Evolutionary conservation across 306 rosid genomes (phyloP), one percentile per base, ranked within the genome.

Genomic region (Abrus pulchellus): DNA sequence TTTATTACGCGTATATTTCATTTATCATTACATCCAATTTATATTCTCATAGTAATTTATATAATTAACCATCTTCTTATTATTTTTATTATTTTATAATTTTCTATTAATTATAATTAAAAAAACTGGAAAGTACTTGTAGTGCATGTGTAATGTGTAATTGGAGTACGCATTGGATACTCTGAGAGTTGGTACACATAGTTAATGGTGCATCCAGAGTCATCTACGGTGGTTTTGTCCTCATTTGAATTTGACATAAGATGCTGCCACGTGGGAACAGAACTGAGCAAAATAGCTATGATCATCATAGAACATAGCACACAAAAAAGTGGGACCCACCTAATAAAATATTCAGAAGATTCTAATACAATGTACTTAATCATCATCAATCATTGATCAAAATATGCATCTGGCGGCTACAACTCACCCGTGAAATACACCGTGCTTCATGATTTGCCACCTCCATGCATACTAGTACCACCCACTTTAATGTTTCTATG

Each of bases 161-260:
- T 4, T 36, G 2, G 49, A 40, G 69, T 5, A 29, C 3, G 82
- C 90, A 84, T 90, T 40, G 89, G 93, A 90, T 90, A 43, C 90
- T 66, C 86, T 84, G 86, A 41, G 28, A 40, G 79, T 36, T 27
- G 76, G 81, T 60, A 70, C 55, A 74, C 47, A 32, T 6, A 34
- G 79, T 28, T 50, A 75, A 64, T 66, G 72, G 72, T 65, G 81
- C 74, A 36, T 59, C 59, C 83, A 45, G 54, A 13, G 29, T 66
- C 73, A 73, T 69, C 80, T 33, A 83, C 83, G 84, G 81, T 81
- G 87, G 65, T 5, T 61, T 81, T 78, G 90, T 78, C 85, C 5
- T 40, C 82, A 44, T 56, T 10, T 13, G 5, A 6, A 7, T 53
- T 62, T 28, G 6, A 27, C 54, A 53, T 34, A 70, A 62, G 52